phyloP scores from a whole-genome alignment of 495 filamentous ascomycete genomes.

The Aspergillus leporis region DNA sequence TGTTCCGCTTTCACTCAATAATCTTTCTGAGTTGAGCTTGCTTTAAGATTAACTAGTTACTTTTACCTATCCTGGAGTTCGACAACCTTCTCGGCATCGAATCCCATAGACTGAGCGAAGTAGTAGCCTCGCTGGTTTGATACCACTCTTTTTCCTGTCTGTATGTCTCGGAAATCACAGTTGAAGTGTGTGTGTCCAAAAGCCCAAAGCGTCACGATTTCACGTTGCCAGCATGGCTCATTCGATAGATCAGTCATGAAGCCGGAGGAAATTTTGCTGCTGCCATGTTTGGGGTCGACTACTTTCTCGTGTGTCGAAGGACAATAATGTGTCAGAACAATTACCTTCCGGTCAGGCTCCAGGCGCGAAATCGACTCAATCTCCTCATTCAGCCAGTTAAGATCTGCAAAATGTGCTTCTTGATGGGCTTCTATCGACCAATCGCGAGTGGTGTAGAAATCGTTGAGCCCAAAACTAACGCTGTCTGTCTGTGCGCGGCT shows the following conservation, averaged over 20 bases:
- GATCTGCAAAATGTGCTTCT: constrained; percentile 32
- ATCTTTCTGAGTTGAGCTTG: constrained; percentile 4
- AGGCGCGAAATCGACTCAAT: constrained; percentile 27
- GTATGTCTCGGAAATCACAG: constrained; percentile 37
- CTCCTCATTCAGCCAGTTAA: constrained; percentile 47
- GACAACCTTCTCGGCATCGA: constrained; percentile 21
- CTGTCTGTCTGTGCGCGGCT: constrained; percentile 21
- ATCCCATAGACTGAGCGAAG: constrained; percentile 26
- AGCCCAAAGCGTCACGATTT: constrained; percentile 46
- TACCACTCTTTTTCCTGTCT: constrained; percentile 27
- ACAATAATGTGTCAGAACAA: constrained; percentile 49
- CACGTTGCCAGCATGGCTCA: constrained; percentile 42
- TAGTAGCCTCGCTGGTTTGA: constrained; percentile 35
- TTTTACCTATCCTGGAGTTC: background rate
- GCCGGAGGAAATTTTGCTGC: constrained; percentile 33
- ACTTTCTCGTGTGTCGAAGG: constrained; percentile 33
- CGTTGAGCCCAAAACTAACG: constrained; percentile 36
- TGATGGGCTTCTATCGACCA: constrained; percentile 43
- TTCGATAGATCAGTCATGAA: constrained; percentile 46
- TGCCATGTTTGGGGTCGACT: constrained; percentile 35
- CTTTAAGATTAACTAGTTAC: background rate
- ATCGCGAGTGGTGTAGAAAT: constrained; percentile 42
- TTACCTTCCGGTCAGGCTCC: constrained; percentile 27
- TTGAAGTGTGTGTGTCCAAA: constrained; percentile 58
- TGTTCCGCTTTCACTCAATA: constrained; percentile 7